Evolutionary conservation across 345 rosid genomes (phyloP), one percentile per base, ranked within the genome.

Genomic region (Carallia brachiata): DNA sequence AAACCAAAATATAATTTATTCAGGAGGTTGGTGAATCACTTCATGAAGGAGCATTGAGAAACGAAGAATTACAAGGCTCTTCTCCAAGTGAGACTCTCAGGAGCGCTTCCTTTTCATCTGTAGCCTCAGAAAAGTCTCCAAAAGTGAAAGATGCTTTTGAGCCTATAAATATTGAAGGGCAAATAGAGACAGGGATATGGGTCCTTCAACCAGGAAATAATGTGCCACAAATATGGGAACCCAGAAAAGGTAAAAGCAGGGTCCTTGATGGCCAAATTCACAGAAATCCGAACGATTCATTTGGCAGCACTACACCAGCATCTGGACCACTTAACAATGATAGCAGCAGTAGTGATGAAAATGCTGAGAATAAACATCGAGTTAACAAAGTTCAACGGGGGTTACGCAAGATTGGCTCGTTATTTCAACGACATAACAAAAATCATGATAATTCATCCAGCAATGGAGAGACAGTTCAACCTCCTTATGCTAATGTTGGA

Each of bases 201-300:
- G 78, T 89, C 37, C 89, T 88, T 80, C 93, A 82, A 70, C 98
- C 97, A 2, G 97, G 98, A 74, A 84, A 80, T 39, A 95, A 89
- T 70, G 87, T 85, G 66, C 76, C 84, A 27, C 95, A 84, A 75
- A 85, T 73, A 68, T 91, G 97, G 98, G 88, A 88, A 72, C 97
- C 97, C 16, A 84, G 96, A 68, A 94, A 87, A 82, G 92, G 96
- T 40, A 94, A 86, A 81, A 79, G 52, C 50, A 71, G 87, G 78
- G 73, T 76, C 69, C 70, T 75, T 1, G 96, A 88, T 71, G 82
- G 71, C 58, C 67, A 65, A 71, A 70, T 84, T 67, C 78, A 2
- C 0, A 71, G 82, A 50, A 86, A 79, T 78, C 67, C 82, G 17
- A 63, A 75, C 7, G 84, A 80, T 77, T 66, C 86, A 40, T 58